Percentiles rank a stretch among this genome's conserved stretches.
These are phyloP conservation scores for Teunomyces gatunensis DNA, from an alignment of 805 yeast genomes.

Conservation along the genomic window DNA sequence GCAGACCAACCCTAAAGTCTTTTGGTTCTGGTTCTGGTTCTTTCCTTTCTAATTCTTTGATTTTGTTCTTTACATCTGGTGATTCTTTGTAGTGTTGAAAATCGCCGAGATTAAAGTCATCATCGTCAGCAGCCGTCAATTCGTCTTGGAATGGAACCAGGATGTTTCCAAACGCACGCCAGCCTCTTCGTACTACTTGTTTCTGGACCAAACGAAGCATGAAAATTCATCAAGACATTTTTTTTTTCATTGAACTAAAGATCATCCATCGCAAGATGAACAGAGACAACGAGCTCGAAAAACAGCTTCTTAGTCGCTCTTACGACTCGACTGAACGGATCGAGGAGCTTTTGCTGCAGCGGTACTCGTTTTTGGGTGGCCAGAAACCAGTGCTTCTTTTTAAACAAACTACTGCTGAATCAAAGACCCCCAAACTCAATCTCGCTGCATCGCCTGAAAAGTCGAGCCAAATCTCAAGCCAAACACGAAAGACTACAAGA, in stretches of 20 bases:
- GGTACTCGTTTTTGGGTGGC: slow-evolving; percentile 46
- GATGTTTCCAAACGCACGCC: slow-evolving; percentile 10
- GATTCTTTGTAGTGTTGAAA: slow-evolving; percentile 31
- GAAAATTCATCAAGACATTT: too few species aligned
- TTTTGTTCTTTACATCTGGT: not conserved
- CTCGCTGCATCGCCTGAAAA: slow-evolving; percentile 3
- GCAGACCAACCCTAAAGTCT: too few species aligned
- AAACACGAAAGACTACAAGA: slow-evolving; percentile 31
- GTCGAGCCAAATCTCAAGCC: slow-evolving; percentile 16
- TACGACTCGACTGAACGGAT: slow-evolving; percentile 37
- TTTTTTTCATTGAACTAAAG: too few species aligned
- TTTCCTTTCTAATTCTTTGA: not conserved
- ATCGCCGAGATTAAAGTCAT: slow-evolving; percentile 36
- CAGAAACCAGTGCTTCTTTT: slow-evolving; percentile 44
- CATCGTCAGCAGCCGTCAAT: slow-evolving; percentile 29
- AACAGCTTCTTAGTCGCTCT: slow-evolving; percentile 44
- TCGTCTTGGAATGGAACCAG: slow-evolving; percentile 42
- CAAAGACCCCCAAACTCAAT: slow-evolving; percentile 1
- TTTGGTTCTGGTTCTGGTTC: slow-evolving; percentile 1
- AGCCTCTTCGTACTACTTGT: not conserved
- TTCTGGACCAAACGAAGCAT: slow-evolving; percentile 1
- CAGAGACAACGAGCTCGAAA: slow-evolving; percentile 44
- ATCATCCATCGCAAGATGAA: slow-evolving; percentile 16
- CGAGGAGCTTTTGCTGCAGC: slow-evolving; percentile 37
- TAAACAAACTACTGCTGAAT: slow-evolving; percentile 6